These are phyloP conservation scores for Phytophthora multivora DNA, from an alignment of 352 stramenopile species.

Conservation along the genomic window DNA sequence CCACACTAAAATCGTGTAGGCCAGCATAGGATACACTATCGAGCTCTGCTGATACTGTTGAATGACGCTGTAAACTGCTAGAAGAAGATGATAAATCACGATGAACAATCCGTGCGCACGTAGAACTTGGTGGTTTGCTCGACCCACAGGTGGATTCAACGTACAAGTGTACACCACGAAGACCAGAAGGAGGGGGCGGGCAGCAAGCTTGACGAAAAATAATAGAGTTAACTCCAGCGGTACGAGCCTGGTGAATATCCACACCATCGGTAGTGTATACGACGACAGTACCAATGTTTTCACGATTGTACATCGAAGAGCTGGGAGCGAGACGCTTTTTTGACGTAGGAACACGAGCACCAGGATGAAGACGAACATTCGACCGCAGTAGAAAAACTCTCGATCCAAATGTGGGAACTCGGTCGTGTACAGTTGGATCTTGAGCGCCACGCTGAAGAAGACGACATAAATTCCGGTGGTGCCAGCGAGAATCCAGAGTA, in stretches of 20 bases:
- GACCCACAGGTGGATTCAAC: constrained; percentile 21
- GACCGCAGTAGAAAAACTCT: constrained; percentile 43
- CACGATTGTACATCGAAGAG: constrained; percentile 31
- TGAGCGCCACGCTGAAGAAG: constrained; percentile 40
- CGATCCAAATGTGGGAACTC: constrained; percentile 26
- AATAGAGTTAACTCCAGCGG: neutral
- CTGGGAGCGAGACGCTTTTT: constrained; percentile 56
- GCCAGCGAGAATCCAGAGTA: constrained; percentile 43
- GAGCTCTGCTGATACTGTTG: constrained; percentile 9
- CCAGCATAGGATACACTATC: constrained; percentile 12
- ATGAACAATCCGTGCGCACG: constrained; percentile 38
- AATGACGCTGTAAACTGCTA: constrained; percentile 11
- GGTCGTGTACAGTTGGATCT: constrained; percentile 24
- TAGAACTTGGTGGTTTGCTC: constrained; percentile 26
- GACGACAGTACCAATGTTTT: constrained; percentile 42
- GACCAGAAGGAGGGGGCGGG: constrained; percentile 25
- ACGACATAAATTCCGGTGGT: constrained; percentile 37
- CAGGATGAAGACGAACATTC: constrained; percentile 53
- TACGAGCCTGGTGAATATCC: constrained; percentile 7
- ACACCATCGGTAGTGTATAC: constrained; percentile 45
- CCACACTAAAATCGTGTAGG: constrained; percentile 31
- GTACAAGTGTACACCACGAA: constrained; percentile 34
- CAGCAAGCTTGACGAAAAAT: constrained; percentile 27
- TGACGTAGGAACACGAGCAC: constrained; percentile 51
- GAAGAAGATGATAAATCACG: constrained; percentile 28